Conservation (phyloP, 495 filamentous ascomycete species). For the Beverwykella pulmonaria region DNA sequence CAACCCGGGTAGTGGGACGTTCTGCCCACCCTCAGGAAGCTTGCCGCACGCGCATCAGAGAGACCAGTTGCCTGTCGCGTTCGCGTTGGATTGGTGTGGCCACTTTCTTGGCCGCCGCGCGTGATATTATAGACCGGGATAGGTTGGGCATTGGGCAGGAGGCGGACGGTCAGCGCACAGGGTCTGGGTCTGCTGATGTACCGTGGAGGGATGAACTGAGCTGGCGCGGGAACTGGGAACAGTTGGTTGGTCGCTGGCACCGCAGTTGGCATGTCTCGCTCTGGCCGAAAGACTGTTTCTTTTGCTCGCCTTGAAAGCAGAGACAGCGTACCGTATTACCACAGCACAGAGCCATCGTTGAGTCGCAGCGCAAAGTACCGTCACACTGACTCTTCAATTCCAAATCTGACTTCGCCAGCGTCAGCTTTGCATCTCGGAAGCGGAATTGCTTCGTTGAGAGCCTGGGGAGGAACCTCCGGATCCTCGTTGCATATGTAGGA, state of each 20-base stretch:
- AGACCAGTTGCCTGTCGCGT: constrained; percentile 1
- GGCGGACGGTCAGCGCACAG: background rate
- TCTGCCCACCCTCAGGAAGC: background rate
- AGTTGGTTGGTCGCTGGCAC: background rate
- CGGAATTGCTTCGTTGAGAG: background rate
- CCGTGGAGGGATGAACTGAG: background rate
- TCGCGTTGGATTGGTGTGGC: constrained; percentile 7
- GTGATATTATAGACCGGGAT: constrained; percentile 9
- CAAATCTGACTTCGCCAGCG: background rate
- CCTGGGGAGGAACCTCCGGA: background rate
- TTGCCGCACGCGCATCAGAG: background rate
- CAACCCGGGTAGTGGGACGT: constrained; percentile 27
- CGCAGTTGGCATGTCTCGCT: constrained; percentile 23
- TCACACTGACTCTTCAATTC: background rate
- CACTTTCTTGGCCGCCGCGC: constrained; percentile 4
- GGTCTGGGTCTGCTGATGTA: background rate
- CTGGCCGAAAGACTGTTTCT: background rate
- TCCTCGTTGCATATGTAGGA: background rate
- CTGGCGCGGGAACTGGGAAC: background rate
- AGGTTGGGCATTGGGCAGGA: background rate
- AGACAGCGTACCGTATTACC: too few relatives aligned
- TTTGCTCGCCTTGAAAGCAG: background rate
- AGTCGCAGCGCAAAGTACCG: background rate
- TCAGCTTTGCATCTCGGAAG: background rate
- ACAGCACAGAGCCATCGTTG: background rate